These are phyloP conservation scores for Penicillium sp. DNA, from an alignment of 2,329 filamentous ascomycete species.

Conservation along the genomic window DNA sequence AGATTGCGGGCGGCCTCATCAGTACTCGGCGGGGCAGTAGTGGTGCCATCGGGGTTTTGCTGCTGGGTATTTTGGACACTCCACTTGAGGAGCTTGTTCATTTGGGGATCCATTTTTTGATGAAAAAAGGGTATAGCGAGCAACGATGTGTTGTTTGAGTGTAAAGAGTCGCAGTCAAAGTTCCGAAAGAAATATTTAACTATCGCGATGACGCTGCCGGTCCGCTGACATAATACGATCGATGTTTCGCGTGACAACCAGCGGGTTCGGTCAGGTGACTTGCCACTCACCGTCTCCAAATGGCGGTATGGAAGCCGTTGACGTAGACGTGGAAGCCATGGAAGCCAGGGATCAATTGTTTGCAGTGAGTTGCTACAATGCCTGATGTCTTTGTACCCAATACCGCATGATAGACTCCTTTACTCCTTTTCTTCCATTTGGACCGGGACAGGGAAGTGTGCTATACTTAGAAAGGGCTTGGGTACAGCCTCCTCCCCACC, in stretches of 20 bases:
- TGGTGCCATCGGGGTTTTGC: conserved; percentile 30
- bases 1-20: conserved; percentile 43
- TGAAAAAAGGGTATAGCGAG: too few species aligned
- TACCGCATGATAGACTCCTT: too few species aligned
- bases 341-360: too few species aligned
- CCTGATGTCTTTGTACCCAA: too few species aligned
- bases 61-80: conserved; percentile 57
- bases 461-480: conserved; percentile 15
- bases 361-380: too few species aligned
- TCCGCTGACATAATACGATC: conserved; percentile 18
- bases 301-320: conserved; percentile 6
- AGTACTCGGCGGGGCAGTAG: conserved; percentile 31
- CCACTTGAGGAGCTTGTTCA: conserved; percentile 79
- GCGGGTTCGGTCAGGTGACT: conserved; percentile 21
- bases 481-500: too few species aligned
- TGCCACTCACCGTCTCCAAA: conserved; percentile 13
- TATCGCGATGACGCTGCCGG: conserved; percentile 3
- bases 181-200: too few species aligned
- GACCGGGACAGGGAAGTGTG: conserved; percentile 1
- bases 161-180: too few species aligned
- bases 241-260: conserved; percentile 26
- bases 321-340: too few species aligned
- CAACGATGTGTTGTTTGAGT: too few species aligned
- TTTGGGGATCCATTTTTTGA: conserved; percentile 57
- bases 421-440: too few species aligned